Base-by-base conservation (phyloP, 2,329 filamentous ascomycete genomes). In the Alternaria rosae region DNA sequence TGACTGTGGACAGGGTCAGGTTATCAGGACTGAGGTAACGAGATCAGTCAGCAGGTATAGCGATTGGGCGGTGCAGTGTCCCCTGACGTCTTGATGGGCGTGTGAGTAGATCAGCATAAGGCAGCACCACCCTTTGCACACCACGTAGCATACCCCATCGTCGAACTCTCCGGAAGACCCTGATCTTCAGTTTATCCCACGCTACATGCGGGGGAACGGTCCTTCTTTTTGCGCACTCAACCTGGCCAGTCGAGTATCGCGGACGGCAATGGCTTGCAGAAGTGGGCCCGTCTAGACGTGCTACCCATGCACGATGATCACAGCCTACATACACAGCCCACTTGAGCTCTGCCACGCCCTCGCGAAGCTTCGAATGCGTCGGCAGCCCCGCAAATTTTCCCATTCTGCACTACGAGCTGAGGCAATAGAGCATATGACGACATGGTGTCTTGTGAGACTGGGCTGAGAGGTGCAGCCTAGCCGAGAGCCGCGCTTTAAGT, bases 221-320 rank as follows among this genome's bases (percentile, higher is more conserved):
- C 28, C 38, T 51, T 20, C 25, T 61, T 11, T 25, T 44, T 13
- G 17, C 12, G 45, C 26, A 38, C 30, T 6, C 30, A 51, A n/a
- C 28, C 47, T 35, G 30, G 53, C 47, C 52, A 64, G 61, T 57
- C 9, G 59, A 44, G 23, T 28, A n/a, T 50, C 28, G 48, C 32
- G 17, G 42, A 21, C 50, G 42, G 57, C 47, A 30, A 54, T 53
- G 57, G 61, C 61, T 56, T 60, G 57, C 28, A 54, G 56, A 10
- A n/a, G 51, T 51, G 58, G 58, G 45, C 38, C 58, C 28, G 17
- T 28, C 20, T 26, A 30, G 44, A 38, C 26, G 43, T 12, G 35
- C 52, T 59, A 43, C 23, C 52, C 65, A 68, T 68, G 67, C 65
- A 66, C 65, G 41, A 70, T 70, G 67, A 68, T 54, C 56, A 25